Evolutionary conservation across 495 filamentous ascomycete genomes (phyloP).

Genomic region (Penicillium cataractarum): DNA sequence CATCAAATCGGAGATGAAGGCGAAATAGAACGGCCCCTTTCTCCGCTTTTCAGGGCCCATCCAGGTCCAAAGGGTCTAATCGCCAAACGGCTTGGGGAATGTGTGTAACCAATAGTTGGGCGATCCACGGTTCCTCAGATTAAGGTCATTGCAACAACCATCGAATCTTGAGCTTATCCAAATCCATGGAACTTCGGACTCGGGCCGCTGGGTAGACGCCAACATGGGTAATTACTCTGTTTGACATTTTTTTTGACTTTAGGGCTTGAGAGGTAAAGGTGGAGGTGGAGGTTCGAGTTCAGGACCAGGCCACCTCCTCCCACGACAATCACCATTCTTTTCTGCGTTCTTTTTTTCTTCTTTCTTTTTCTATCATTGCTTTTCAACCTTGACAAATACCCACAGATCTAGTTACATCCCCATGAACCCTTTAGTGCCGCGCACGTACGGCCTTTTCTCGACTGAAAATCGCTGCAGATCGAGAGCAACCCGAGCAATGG

Average conservation of each 20-base stretch:
- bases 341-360: neutral
- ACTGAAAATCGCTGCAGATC: neutral
- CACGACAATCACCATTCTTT: neutral
- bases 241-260: neutral
- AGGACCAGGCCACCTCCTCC: neutral
- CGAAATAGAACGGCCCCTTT: slow-evolving; percentile 1
- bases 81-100: neutral
- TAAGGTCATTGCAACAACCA: slow-evolving; percentile 13
- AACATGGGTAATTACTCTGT: neutral
- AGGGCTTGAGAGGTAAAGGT: neutral
- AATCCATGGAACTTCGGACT: slow-evolving; percentile 14
- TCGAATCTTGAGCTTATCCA: slow-evolving; percentile 32
- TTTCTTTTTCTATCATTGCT: neutral
- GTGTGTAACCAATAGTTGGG: slow-evolving; percentile 5
- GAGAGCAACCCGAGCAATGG: neutral
- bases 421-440: neutral
- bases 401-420: neutral
- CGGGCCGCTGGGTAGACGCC: neutral
- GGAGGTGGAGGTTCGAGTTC: neutral
- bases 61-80: slow-evolving; percentile 1
- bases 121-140: neutral
- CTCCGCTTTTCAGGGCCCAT: slow-evolving; percentile 4
- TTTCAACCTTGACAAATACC: neutral
- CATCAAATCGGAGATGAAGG: slow-evolving; percentile 18
- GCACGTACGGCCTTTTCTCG: neutral